phyloP scores from a whole-genome alignment of 257 asterid species.

The Petrea volubilis region DNA sequence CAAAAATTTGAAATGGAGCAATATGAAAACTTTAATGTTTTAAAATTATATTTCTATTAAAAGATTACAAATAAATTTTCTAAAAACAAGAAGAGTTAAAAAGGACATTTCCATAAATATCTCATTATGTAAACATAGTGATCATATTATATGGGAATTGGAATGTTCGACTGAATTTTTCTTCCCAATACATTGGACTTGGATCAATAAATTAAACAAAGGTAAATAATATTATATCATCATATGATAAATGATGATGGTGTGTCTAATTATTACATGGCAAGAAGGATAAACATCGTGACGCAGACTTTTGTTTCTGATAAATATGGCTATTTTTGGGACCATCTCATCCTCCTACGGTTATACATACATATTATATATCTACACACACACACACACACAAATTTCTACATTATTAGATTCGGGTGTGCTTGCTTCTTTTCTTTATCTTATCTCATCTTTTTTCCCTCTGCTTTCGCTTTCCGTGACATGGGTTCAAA shows the following conservation, averaged over 20 bases:
- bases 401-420: background rate
- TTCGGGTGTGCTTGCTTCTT: background rate
- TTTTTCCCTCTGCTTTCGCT: background rate
- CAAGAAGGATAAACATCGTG: background rate
- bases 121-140: background rate
- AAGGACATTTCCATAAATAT: background rate
- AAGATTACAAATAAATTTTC: background rate
- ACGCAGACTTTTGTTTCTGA: background rate
- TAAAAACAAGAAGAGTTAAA: background rate
- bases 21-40: too few relatives aligned
- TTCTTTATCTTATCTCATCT: conserved; percentile 17
- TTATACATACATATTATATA: too few relatives aligned
- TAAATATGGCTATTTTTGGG: background rate
- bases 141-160: background rate
- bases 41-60: too few relatives aligned
- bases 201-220: background rate
- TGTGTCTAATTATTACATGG: background rate
- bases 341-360: background rate
- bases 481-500: conserved; percentile 1
- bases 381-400: background rate
- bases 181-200: conserved; percentile 20
- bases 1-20: too few relatives aligned
- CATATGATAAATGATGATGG: background rate
- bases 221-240: background rate
- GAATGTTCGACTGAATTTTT: background rate